Conservation (phyloP, 2,329 filamentous ascomycete species). For the Camillea tinctor region DNA sequence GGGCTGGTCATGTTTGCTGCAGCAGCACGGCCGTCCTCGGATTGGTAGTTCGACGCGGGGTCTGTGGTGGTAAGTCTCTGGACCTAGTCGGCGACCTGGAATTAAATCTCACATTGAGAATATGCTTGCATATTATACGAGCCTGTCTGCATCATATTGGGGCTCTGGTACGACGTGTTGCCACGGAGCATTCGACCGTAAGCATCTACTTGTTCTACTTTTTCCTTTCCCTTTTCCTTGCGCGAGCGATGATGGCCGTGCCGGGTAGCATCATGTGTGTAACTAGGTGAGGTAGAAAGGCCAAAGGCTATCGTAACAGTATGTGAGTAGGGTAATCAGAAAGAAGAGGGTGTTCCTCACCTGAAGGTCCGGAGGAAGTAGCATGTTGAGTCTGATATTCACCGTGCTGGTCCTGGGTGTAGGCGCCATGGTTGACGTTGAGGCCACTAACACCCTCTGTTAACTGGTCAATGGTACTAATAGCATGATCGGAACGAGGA, state of each 20-base stretch:
- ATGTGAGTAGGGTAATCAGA: conserved; percentile 4
- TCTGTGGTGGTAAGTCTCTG: conserved; percentile 15
- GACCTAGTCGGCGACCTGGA: neutral
- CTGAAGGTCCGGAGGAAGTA: conserved; percentile 8
- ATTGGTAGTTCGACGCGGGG: conserved; percentile 6
- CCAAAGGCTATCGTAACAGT: conserved; percentile 5
- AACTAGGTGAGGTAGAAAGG: conserved; percentile 15
- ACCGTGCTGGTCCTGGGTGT: conserved; percentile 11
- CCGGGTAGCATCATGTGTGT: conserved; percentile 21
- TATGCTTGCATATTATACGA: neutral
- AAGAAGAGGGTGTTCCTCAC: neutral
- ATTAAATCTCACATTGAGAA: conserved; percentile 16
- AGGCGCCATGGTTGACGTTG: conserved; percentile 15
- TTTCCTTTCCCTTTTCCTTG: conserved; percentile 23
- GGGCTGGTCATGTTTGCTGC: neutral
- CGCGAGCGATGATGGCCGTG: conserved; percentile 8
- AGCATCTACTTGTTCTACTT: neutral
- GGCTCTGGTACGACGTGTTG: neutral
- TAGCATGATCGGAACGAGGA: conserved; percentile 24
- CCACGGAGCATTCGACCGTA: neutral
- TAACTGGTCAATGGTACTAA: conserved; percentile 17
- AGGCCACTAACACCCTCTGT: conserved; percentile 18
- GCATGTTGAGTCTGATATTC: conserved; percentile 14
- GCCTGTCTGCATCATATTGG: neutral
- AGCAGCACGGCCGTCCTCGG: neutral